Base-by-base conservation (phyloP, 2,329 filamentous ascomycete species). In the Ascochyta koolunga region DNA sequence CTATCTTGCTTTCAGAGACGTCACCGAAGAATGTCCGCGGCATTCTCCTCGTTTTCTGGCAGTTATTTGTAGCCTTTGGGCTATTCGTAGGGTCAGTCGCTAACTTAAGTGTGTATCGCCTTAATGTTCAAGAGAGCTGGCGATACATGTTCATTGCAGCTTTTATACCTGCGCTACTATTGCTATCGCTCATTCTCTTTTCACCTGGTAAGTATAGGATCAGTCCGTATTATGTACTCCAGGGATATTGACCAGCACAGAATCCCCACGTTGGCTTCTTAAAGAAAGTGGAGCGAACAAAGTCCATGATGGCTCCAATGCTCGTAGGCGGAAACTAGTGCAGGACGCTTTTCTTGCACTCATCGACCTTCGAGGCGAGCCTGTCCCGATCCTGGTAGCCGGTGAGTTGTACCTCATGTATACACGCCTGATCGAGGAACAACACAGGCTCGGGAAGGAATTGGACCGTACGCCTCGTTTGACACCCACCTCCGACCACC, bases 11-110 rank as follows among this genome's bases (percentile, higher is more conserved):
- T 3, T 74, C 77, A 1, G 76, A 75, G 64, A 73, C 66, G 5
- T 66, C 72, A 1, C 76, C 76, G 0, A 68, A 72, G 22, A 62
- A 58, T 2, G 76, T 78, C 38, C 69, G 77, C 19, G 77, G 76
- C 15, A 74, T 66, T 6, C 56, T 79, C 0, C 73, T 75, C 6
- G 77, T 76, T 66, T 66, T 61, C 41, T 79, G 75, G 74, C 74
- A 78, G 50, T 66, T 77, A 52, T 74, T 64, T 50, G 64, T 63
- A 0, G 62, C 61, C 2, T 68, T 77, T 35, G 76, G 77, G 10
- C 3, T 11, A 27, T 27, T 7, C 9, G 9, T 11, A 9, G 25
- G 25, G 9, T 27, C 7, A n/a, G n/a, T n/a, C n/a, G n/a, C n/a
- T n/a, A n/a, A n/a, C n/a, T n/a, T n/a, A n/a, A n/a, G n/a, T n/a